These are phyloP conservation scores for Ramaria rubella DNA, from an alignment of 768 basidiomycete species.

Conservation along the genomic window DNA sequence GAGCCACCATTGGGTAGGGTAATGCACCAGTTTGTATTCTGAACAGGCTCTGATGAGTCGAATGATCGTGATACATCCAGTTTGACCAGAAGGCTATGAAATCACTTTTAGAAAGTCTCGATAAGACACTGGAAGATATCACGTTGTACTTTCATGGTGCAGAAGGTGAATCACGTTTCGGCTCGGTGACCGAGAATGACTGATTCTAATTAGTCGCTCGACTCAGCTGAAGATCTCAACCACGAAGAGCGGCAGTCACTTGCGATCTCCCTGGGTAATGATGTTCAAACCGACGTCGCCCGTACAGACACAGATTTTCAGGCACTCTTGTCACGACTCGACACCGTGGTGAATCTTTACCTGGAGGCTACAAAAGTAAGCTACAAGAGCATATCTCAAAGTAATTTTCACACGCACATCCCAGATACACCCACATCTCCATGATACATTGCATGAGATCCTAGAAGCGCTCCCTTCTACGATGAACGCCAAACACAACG, in stretches of 20 bases:
- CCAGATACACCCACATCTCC: constrained; percentile 30
- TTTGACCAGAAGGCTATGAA: background rate
- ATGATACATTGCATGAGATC: constrained; percentile 23
- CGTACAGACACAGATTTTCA: background rate
- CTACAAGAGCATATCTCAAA: background rate
- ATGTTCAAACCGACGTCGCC: background rate
- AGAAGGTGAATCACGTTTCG: background rate
- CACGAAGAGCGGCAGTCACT: background rate
- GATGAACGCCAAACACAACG: constrained; percentile 25
- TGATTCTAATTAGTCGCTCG: background rate
- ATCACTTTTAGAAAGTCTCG: background rate
- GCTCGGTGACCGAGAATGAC: background rate
- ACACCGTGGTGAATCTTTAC: background rate
- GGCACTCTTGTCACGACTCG: background rate
- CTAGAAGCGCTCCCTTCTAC: constrained; percentile 24
- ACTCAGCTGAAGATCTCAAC: background rate
- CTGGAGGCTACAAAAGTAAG: background rate
- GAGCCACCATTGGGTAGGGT: background rate
- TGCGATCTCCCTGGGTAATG: background rate
- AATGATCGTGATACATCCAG: background rate
- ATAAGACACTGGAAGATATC: background rate
- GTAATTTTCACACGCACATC: background rate
- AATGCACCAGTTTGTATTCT: background rate
- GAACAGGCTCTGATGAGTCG: background rate
- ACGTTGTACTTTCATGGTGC: background rate